Evolutionary conservation across 345 rosid species (phyloP).

Genomic region (Salix purpurea): DNA sequence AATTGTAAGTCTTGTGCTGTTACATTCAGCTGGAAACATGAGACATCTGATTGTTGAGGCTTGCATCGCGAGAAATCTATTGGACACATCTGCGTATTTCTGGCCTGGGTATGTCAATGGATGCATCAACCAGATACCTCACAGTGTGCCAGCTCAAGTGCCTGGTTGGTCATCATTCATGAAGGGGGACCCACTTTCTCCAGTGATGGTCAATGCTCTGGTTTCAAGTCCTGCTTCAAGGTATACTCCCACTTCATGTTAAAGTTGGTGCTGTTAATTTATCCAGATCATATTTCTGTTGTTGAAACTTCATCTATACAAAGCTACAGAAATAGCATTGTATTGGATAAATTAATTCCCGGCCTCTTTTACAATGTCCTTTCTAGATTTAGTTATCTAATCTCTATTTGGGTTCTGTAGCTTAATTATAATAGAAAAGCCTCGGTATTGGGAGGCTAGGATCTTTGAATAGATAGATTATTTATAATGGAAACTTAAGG

Average conservation of each 20-base stretch:
- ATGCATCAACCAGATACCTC: conserved; percentile 58
- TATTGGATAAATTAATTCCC: background rate
- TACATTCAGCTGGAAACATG: conserved; percentile 77
- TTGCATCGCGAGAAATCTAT: conserved; percentile 81
- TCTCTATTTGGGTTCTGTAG: background rate
- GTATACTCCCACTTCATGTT: conserved; percentile 31
- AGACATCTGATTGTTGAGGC: conserved; percentile 94
- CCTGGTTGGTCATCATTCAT: conserved; percentile 82
- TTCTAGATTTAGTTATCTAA: background rate
- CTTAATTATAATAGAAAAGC: background rate
- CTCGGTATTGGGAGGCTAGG: background rate
- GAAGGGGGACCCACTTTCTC: conserved; percentile 77
- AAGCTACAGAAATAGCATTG: background rate
- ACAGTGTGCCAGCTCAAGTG: conserved; percentile 41
- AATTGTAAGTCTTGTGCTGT: conserved; percentile 11
- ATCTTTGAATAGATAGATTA: background rate
- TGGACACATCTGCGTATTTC: conserved; percentile 84
- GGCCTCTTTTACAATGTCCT: background rate
- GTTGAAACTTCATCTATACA: background rate
- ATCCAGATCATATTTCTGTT: background rate
- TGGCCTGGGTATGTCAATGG: conserved; percentile 84
- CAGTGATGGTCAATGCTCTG: conserved; percentile 51
- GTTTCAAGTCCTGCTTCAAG: conserved; percentile 89
- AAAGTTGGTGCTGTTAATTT: conserved; percentile 2
- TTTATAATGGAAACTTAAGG: background rate